Base-by-base conservation (phyloP, 2,329 filamentous ascomycete genomes). In the Fusarium paranaense region DNA sequence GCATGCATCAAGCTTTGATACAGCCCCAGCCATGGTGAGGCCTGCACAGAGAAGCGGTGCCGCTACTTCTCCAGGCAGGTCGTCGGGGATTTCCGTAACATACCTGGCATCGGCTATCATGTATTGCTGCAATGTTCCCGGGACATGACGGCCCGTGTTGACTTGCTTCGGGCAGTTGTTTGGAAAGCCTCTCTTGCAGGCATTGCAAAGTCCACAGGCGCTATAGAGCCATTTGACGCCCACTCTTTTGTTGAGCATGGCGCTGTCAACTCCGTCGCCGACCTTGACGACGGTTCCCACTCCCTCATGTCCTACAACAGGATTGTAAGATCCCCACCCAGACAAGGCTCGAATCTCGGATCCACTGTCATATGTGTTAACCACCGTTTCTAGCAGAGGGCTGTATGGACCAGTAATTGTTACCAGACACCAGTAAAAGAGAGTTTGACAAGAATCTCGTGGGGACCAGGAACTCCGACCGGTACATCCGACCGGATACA, bases 191-290 rank as follows among this genome's bases (percentile, higher is more conserved):
- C 69, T 70, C 3, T 72, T 72, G 62, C 85, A 87, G 6, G 76
- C 77, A 1, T 76, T 77, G 32, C 85, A 86, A 5, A 71, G 27
- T 0, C 80, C 80, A 25, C 85, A 86, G 1, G 84, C 83, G 6
- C 81, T 84, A 69, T 82, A 85, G 1, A 86, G 78, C 85, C 85
- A 86, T 67, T 86, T 86, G 0, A 86, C 80, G 1, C 85, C 85
- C 0, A 86, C 85, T 3, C 82, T 68, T 22, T 81, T 81, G 2
- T 77, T 77, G 6, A 85, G 33, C 4, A 86, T 25, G 0, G 66
- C 69, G 0, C 69, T 8, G 0, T 78, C 65, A 1, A 81, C 84
- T 0, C 66, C 64, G 0, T 78, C 35, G 0, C 85, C 85, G 0
- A 82, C 11, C 20, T 76, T 76, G 2, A 81, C 78, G 1, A 82